These are phyloP conservation scores for Paxillus involutus DNA, from an alignment of 768 basidiomycete genomes.

Conservation along the genomic window DNA sequence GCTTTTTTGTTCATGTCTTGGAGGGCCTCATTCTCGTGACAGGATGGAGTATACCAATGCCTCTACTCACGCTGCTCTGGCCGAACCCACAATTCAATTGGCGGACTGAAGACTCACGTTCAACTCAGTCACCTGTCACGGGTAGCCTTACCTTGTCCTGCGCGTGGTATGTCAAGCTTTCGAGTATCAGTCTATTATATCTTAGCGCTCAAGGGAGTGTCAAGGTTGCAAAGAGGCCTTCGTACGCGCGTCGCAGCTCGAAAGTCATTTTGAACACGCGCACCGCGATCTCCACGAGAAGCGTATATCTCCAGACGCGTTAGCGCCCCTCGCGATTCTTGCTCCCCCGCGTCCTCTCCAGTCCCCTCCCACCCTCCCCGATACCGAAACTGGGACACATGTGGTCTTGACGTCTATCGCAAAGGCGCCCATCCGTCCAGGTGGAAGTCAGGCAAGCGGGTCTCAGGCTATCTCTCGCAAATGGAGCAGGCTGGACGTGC, in stretches of 20 bases:
- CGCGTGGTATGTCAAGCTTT: slow-evolving; percentile 17
- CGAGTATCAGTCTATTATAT: neutral
- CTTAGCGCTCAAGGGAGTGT: slow-evolving; percentile 5
- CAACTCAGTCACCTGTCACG: slow-evolving; percentile 33
- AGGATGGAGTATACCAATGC: slow-evolving; percentile 30
- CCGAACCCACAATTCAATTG: slow-evolving; percentile 18
- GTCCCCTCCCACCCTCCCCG: slow-evolving; percentile 15
- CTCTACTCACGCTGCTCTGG: slow-evolving; percentile 28
- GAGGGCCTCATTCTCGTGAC: neutral
- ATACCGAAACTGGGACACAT: neutral
- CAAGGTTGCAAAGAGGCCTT: slow-evolving; percentile 26
- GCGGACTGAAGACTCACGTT: slow-evolving; percentile 23
- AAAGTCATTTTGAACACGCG: slow-evolving; percentile 21
- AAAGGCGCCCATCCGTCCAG: slow-evolving; percentile 5
- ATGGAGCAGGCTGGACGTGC: slow-evolving; percentile 31
- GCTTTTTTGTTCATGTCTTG: neutral
- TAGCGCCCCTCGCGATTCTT: slow-evolving; percentile 20
- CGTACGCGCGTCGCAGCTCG: slow-evolving; percentile 23
- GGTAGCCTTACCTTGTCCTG: slow-evolving; percentile 25
- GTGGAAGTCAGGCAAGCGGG: slow-evolving; percentile 11
- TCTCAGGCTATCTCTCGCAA: slow-evolving; percentile 24
- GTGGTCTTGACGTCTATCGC: slow-evolving; percentile 11
- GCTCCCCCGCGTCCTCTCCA: slow-evolving; percentile 18
- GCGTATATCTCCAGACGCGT: slow-evolving; percentile 7
- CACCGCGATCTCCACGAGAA: slow-evolving; percentile 21